Percentiles rank a stretch among this genome's conserved stretches.
Evolutionary conservation across 2,329 filamentous ascomycete genomes (phyloP).

Genomic region (Ascocoryne sarcoides): DNA sequence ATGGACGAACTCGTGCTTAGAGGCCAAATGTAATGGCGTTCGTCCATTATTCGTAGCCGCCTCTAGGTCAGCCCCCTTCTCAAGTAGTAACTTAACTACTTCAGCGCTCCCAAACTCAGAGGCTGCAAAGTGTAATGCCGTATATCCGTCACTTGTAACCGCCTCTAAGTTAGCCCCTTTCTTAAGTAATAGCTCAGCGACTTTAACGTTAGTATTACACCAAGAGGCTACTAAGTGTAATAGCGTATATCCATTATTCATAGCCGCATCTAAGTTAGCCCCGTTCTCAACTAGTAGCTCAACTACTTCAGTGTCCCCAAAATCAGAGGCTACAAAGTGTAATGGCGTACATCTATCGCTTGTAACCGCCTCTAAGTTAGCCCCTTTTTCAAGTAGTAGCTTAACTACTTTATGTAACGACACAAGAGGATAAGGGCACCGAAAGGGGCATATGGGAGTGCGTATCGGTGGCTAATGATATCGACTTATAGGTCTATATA

Average conservation of each 20-base stretch:
- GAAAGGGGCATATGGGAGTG: too few relatives aligned
- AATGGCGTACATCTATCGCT: too few relatives aligned
- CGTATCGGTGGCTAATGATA: too few relatives aligned
- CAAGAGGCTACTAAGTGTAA: constrained; percentile 14
- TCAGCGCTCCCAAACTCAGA: not conserved
- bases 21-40: constrained; percentile 4
- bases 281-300: constrained; percentile 2
- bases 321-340: constrained; percentile 5
- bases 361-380: too few relatives aligned
- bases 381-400: too few relatives aligned
- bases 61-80: constrained; percentile 4
- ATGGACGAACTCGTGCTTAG: not conserved
- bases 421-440: too few relatives aligned
- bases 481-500: too few relatives aligned
- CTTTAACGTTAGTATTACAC: constrained; percentile 16
- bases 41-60: not conserved
- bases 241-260: not conserved
- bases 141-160: constrained; percentile 7
- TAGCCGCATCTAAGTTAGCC: not conserved
- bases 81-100: constrained; percentile 11
- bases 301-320: constrained; percentile 4
- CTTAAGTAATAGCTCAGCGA: constrained; percentile 17
- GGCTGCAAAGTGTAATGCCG: constrained; percentile 7
- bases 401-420: too few relatives aligned
- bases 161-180: constrained; percentile 9